A percentile compares a stretch with the other conserved stretches of the same genome.
These are phyloP conservation scores for Chrysanthemum lavandulifolium DNA, from an alignment of 129 eudicot species.

Conservation along the genomic window DNA sequence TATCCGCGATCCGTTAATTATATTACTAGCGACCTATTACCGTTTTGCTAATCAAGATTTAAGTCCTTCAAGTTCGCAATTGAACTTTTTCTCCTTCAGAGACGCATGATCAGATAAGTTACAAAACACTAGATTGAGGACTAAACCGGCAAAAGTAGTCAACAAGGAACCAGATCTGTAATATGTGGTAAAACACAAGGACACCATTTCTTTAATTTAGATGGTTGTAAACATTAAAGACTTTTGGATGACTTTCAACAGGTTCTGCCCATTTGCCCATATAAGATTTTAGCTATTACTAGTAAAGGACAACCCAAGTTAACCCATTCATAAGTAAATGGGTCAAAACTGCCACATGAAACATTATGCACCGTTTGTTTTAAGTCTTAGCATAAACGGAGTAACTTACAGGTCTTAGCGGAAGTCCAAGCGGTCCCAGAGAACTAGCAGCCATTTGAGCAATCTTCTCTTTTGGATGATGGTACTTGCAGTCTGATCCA, in stretches of 20 bases:
- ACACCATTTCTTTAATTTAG: too few species aligned
- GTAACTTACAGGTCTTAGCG: conserved; percentile 75
- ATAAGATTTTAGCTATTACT: neutral
- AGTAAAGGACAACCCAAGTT: neutral
- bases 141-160: too few species aligned
- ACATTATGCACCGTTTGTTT: neutral
- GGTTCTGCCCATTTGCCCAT: neutral
- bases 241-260: neutral
- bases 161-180: too few species aligned
- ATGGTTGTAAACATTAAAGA: neutral
- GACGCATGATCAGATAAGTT: too few species aligned
- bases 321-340: neutral
- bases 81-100: too few species aligned
- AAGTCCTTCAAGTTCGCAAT: too few species aligned
- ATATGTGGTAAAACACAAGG: too few species aligned
- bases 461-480: conserved; percentile 73
- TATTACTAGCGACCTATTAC: too few species aligned
- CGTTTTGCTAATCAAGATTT: too few species aligned
- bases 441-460: conserved; percentile 49
- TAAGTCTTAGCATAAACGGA: conserved; percentile 7
- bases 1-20: too few species aligned
- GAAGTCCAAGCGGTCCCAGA: conserved; percentile 85
- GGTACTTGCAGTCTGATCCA: conserved; percentile 84
- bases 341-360: neutral
- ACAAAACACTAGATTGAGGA: too few species aligned